These are phyloP conservation scores for Bretschneidera sinensis DNA, from an alignment of 345 rosid species.

Conservation along the genomic window DNA sequence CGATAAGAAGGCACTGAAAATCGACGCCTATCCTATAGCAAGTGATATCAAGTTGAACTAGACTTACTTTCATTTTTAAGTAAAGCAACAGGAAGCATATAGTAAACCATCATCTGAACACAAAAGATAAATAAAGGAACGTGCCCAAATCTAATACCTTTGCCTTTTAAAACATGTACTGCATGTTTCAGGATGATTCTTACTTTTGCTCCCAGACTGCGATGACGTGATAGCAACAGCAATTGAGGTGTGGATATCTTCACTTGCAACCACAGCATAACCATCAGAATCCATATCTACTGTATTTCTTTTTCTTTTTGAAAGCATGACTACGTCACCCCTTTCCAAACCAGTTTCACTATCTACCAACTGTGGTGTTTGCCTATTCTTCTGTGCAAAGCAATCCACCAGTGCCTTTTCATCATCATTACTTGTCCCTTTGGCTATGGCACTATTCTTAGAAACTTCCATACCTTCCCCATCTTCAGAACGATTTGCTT, in stretches of 20 bases:
- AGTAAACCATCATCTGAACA: conserved; percentile 1
- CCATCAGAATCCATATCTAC: conserved; percentile 29
- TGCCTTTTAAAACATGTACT: conserved; percentile 31
- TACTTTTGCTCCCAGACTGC: conserved; percentile 19
- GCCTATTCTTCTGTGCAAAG: conserved; percentile 19
- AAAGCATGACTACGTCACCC: conserved; percentile 16
- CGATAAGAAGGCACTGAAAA: too few relatives aligned
- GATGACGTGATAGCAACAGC: conserved; percentile 21
- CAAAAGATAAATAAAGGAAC: conserved; percentile 15
- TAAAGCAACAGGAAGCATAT: background rate
- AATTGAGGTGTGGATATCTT: conserved; percentile 22
- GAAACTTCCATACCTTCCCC: conserved; percentile 23
- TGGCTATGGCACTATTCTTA: conserved; percentile 19
- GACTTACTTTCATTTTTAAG: background rate
- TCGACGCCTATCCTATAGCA: too few relatives aligned
- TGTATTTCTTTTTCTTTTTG: conserved; percentile 41
- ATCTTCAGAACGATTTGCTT: conserved; percentile 17
- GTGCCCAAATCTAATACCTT: conserved; percentile 40
- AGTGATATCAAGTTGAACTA: background rate
- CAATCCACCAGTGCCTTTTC: conserved; percentile 9
- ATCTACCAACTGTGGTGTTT: conserved; percentile 18
- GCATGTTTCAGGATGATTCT: conserved; percentile 27
- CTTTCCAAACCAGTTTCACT: conserved; percentile 30
- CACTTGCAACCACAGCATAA: conserved; percentile 20
- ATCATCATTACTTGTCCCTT: conserved; percentile 28